Base-by-base conservation (phyloP, 1,139 yeast species). In the Hyphopichia burtonii region DNA sequence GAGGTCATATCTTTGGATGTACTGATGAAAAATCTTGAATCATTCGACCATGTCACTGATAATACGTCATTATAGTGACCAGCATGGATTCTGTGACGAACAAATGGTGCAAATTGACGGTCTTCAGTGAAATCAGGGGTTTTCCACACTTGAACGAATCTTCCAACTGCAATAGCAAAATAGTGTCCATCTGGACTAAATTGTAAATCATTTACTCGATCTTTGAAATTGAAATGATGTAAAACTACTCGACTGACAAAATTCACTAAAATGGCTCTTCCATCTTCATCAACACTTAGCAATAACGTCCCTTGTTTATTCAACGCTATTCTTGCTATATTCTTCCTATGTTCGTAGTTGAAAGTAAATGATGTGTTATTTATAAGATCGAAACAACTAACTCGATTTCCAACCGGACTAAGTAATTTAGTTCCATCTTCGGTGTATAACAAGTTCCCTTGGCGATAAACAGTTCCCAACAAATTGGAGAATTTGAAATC, bases 331-430 rank as follows among this genome's bases (percentile, higher is more conserved):
- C 91, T 67, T 12, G 82, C 73, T 39, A 94, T 79, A 55, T 89
- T 88, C 58, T 86, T 88, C 51, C 98, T 78, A 59, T 94, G 99
- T 65, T 94, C 97, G 60, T 90, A 93, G 53, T 83, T 81, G 58
- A 91, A 87, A 2, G 99, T 94, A 67, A 82, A 90, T 3, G 96
- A 87, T 54, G 81, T 84, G 61, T 86, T 90, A 58, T 86, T 84
- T 44, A 87, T 75, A 48, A 93, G 72, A 63, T 93, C 97, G 63
- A 91, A 93, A 46, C 88, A 87, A 22, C 91, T 76, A 34, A 94
- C 94, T 55, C 99, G 68, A 62, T 93, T 94, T 9, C 99, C 99
- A 3, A 93, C 98, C 0, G 99, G 99, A 47, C 95, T 85, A 40
- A 93, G 69, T 28, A 93, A 71, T 45, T 80, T 77, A 14, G 86